A percentile compares a stretch with the other conserved stretches of the same genome.
phyloP scores from a whole-genome alignment of 2,329 filamentous ascomycete species.

The Incumbomyces lentus region DNA sequence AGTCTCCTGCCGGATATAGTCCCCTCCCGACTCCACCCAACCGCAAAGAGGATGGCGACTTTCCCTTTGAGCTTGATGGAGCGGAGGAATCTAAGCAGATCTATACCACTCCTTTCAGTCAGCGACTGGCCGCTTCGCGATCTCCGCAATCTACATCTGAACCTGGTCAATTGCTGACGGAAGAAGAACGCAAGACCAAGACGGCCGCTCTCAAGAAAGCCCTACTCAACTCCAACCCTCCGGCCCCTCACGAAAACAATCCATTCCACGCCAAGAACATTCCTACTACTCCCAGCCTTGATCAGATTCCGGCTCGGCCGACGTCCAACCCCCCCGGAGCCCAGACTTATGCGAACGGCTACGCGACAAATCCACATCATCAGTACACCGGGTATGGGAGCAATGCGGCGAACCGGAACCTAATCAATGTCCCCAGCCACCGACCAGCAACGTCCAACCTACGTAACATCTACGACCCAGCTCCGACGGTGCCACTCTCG shows the following conservation, averaged over 20 bases:
- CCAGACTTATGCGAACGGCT: slow-evolving; percentile 11
- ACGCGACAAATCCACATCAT: slow-evolving; percentile 1
- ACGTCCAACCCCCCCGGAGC: slow-evolving; percentile 10
- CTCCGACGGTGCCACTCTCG: background rate
- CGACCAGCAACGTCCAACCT: background rate
- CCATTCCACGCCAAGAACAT: slow-evolving; percentile 19
- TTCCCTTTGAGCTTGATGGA: slow-evolving; percentile 59
- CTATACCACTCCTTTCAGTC: slow-evolving; percentile 50
- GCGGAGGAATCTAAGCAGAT: slow-evolving; percentile 50
- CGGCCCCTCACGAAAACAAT: slow-evolving; percentile 25
- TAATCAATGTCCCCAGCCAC: background rate
- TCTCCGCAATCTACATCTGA: slow-evolving; percentile 27
- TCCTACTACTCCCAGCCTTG: background rate
- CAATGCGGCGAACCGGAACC: slow-evolving; percentile 7
- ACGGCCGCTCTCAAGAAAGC: slow-evolving; percentile 36
- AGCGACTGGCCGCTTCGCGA: slow-evolving; percentile 35
- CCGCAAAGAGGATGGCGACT: slow-evolving; percentile 47
- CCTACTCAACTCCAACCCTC: slow-evolving; percentile 28
- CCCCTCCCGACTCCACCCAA: slow-evolving; percentile 31
- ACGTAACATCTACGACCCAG: slow-evolving; percentile 1
- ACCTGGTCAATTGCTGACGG: slow-evolving; percentile 22
- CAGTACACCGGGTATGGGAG: background rate
- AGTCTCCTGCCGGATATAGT: slow-evolving; percentile 42
- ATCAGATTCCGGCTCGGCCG: background rate
- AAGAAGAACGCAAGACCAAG: slow-evolving; percentile 33